Percentiles rank a stretch among this genome's conserved stretches.
These are phyloP conservation scores for Phytophthora quininea DNA, from an alignment of 352 stramenopile genomes.

Conservation along the genomic window DNA sequence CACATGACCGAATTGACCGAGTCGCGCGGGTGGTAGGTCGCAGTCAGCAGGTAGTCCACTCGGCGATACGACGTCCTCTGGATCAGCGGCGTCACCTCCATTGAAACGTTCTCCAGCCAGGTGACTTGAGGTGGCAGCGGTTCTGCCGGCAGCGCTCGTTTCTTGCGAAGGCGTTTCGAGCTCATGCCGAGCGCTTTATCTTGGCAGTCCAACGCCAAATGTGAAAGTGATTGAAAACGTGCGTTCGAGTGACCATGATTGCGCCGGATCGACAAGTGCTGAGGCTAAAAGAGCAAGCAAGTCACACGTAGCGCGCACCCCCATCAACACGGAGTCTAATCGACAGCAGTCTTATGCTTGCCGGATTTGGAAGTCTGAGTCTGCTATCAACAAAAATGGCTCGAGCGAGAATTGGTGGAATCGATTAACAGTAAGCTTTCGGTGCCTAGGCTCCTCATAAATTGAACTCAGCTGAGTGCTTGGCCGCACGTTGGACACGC, in stretches of 20 bases:
- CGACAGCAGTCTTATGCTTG: neutral
- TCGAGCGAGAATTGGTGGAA: neutral
- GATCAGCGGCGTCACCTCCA: conserved; percentile 29
- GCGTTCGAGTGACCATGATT: conserved; percentile 5
- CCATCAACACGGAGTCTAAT: neutral
- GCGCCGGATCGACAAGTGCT: conserved; percentile 2
- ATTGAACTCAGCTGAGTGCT: conserved; percentile 15
- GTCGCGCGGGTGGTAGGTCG: conserved; percentile 21
- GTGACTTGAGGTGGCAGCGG: conserved; percentile 29
- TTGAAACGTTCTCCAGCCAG: conserved; percentile 36
- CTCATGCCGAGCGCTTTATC: conserved; percentile 14
- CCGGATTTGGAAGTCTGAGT: neutral
- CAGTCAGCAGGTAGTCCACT: conserved; percentile 39
- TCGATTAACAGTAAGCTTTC: neutral
- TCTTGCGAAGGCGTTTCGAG: conserved; percentile 27
- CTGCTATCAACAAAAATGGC: too few species aligned
- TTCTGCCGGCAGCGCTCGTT: conserved; percentile 17
- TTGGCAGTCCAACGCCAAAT: conserved; percentile 2
- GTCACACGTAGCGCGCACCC: neutral
- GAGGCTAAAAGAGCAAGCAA: neutral
- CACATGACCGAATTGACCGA: conserved; percentile 24
- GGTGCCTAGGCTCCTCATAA: neutral
- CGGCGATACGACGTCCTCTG: conserved; percentile 17
- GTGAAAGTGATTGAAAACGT: conserved; percentile 23
- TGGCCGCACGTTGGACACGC: conserved; percentile 42